phyloP scores from a whole-genome alignment of 192 early-diverging fungal genomes.

The Backusella tarrabulga region DNA sequence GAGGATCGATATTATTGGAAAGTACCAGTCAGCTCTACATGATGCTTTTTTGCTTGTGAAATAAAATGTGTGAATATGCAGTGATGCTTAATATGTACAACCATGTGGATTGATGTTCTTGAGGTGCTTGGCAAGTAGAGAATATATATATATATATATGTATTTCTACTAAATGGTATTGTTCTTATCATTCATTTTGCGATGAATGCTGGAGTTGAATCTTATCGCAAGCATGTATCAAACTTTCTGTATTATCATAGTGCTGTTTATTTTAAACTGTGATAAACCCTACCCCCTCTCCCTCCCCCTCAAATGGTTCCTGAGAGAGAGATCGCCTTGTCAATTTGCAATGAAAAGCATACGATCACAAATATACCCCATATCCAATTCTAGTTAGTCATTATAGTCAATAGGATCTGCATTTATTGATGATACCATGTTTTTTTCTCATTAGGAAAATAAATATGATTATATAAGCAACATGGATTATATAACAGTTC shows the following conservation, averaged over 20 bases:
- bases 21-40: slow-evolving; percentile 17
- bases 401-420: slow-evolving; percentile 8
- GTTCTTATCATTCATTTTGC: neutral
- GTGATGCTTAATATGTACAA: neutral
- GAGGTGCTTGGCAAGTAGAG: neutral
- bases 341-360: neutral
- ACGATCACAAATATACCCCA: slow-evolving; percentile 32
- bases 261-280: neutral
- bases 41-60: neutral
- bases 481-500: neutral
- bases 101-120: neutral
- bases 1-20: slow-evolving; percentile 58
- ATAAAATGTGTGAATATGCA: neutral
- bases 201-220: neutral
- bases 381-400: slow-evolving; percentile 48
- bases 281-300: too few relatives aligned
- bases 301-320: neutral
- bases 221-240: too few relatives aligned
- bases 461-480: neutral
- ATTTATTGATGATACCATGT: slow-evolving; percentile 14
- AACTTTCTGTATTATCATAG: too few relatives aligned
- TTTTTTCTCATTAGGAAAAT: neutral
- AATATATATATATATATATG: too few relatives aligned
- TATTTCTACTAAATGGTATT: neutral
- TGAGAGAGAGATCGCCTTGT: neutral